Conservation (phyloP, 129 eudicot species). For the Logfia minima region DNA sequence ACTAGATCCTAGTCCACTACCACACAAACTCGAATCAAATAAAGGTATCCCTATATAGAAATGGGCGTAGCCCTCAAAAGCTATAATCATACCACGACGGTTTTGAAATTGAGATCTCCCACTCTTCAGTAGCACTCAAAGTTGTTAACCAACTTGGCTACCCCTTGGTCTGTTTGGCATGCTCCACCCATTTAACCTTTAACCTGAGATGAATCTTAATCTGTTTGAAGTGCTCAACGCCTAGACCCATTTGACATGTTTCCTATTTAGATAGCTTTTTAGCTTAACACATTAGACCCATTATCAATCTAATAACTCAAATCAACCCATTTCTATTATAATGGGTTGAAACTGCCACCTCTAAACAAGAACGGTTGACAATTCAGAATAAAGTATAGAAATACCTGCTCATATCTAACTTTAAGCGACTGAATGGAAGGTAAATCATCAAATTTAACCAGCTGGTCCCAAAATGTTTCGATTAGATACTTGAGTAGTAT, state of each 20-base stretch:
- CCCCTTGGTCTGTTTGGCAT: too few relatives aligned
- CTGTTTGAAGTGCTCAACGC: not conserved
- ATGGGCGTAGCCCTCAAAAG: too few relatives aligned
- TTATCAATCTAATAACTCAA: not conserved
- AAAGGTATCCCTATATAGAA: too few relatives aligned
- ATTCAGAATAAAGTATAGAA: not conserved
- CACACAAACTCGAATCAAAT: too few relatives aligned
- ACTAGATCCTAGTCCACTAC: too few relatives aligned
- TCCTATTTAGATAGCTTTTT: not conserved
- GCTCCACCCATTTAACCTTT: too few relatives aligned
- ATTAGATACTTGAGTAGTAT: conserved; percentile 65
- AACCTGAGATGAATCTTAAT: too few relatives aligned
- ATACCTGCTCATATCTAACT: conserved; percentile 93
- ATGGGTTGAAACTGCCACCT: not conserved
- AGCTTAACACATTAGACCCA: not conserved
- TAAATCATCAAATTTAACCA: conserved; percentile 60
- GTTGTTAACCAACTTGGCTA: too few relatives aligned
- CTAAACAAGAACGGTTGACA: not conserved
- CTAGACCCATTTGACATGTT: not conserved
- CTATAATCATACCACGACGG: too few relatives aligned
- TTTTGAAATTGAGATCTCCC: too few relatives aligned
- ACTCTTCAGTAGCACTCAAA: too few relatives aligned
- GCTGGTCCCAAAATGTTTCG: conserved; percentile 74
- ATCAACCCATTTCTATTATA: not conserved
- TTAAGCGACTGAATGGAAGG: conserved; percentile 63